A percentile compares a stretch with the other conserved stretches of the same genome.
These are phyloP conservation scores for Solanum infundibuliforme DNA, from an alignment of 257 asterid genomes.

Conservation along the genomic window DNA sequence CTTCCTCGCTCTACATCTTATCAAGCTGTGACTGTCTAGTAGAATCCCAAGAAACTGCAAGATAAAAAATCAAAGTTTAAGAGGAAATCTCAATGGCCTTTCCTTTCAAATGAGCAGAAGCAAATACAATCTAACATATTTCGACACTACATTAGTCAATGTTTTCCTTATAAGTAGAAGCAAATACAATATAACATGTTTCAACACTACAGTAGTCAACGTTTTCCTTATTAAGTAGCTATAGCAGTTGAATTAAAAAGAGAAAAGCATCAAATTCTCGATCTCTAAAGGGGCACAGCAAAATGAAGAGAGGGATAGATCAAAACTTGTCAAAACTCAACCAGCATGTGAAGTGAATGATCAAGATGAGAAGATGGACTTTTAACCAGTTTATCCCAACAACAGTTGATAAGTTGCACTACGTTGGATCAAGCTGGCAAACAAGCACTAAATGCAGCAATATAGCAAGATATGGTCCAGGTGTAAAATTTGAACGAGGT, in stretches of 20 bases:
- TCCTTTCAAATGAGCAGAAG: not conserved
- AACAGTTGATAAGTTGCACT: not conserved
- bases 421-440: not conserved
- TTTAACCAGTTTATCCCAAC: not conserved
- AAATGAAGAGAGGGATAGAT: not conserved
- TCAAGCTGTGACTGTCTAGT: conserved; percentile 35
- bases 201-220: not conserved
- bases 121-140: not conserved
- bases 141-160: not conserved
- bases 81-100: not conserved
- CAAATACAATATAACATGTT: not conserved
- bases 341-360: not conserved
- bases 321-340: not conserved
- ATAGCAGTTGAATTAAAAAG: not conserved
- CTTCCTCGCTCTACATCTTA: conserved; percentile 65
- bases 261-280: not conserved
- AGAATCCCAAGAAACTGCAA: conserved; percentile 69
- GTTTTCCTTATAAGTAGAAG: not conserved
- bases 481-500: not conserved
- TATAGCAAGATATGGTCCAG: not conserved
- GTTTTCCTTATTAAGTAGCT: not conserved
- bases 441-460: not conserved
- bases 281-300: not conserved
- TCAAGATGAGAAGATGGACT: not conserved
- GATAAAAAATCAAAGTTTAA: conserved; percentile 2